Conservation (phyloP, 208 protist species). For the Jaenimonas drosophilae region DNA sequence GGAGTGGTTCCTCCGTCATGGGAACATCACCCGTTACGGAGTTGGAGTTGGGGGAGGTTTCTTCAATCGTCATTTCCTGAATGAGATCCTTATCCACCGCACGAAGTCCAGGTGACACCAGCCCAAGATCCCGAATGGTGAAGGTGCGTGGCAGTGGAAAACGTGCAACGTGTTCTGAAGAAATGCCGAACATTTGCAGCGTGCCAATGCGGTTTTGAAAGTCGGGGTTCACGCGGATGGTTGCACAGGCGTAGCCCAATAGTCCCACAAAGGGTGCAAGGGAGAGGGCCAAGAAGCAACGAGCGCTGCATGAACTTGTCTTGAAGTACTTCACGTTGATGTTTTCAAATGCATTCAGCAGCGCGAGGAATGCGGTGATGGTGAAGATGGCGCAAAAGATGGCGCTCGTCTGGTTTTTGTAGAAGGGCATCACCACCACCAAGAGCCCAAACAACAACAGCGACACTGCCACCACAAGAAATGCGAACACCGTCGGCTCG, state of each 20-base stretch:
- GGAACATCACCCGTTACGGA: not conserved
- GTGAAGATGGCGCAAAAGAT: not conserved
- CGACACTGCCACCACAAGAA: not conserved
- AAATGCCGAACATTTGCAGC: constrained; percentile 3
- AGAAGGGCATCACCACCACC: constrained; percentile 7
- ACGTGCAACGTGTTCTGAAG: constrained; percentile 7
- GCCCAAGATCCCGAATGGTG: not conserved
- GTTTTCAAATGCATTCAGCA: constrained; percentile 1
- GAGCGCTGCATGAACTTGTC: not conserved
- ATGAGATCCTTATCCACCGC: constrained; percentile 4
- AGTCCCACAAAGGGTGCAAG: constrained; percentile 2
- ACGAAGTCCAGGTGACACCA: not conserved
- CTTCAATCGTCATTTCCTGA: constrained; percentile 10
- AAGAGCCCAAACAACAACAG: constrained; percentile 1
- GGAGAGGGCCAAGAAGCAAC: constrained; percentile 1
- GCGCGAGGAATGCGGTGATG: not conserved
- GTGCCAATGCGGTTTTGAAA: not conserved
- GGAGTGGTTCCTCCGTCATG: not conserved
- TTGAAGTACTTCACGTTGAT: constrained; percentile 2
- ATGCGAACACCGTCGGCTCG: not conserved
- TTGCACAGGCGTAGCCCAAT: not conserved
- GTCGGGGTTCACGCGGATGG: constrained; percentile 1
- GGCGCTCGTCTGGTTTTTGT: not conserved
- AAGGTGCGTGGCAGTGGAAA: constrained; percentile 7
- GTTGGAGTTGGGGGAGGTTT: no score